Conservation (phyloP, 495 filamentous ascomycete species). For the Aspergillus incahuasiensis region DNA sequence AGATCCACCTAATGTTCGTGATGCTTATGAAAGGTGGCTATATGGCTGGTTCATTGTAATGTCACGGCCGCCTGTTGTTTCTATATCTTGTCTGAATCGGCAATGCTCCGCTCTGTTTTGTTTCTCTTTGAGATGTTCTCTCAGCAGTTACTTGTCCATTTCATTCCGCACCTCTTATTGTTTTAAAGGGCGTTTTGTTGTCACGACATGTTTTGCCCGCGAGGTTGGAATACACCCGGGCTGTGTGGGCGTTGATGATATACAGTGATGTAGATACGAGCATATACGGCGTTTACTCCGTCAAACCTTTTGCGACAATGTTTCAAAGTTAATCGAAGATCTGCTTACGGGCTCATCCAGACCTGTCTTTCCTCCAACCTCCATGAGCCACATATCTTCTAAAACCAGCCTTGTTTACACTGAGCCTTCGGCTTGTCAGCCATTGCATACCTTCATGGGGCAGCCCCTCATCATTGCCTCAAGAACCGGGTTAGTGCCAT, state of each 20-base stretch:
- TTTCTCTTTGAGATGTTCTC: conserved; percentile 30
- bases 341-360: conserved; percentile 12
- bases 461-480: no score
- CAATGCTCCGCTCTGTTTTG: conserved; percentile 10
- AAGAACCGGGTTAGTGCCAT: background rate
- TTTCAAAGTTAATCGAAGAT: conserved; percentile 16
- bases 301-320: conserved; percentile 14
- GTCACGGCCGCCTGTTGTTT: conserved; percentile 12
- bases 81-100: conserved; percentile 5
- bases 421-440: no score
- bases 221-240: conserved; percentile 18
- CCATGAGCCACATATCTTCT: background rate
- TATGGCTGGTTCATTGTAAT: conserved; percentile 25
- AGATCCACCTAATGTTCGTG: conserved; percentile 25
- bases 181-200: conserved; percentile 17
- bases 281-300: conserved; percentile 39
- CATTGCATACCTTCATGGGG: no score
- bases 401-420: background rate
- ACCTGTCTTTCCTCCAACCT: background rate
- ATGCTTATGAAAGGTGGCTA: conserved; percentile 30
- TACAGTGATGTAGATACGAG: conserved; percentile 46
- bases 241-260: conserved; percentile 35
- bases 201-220: conserved; percentile 22
- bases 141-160: conserved; percentile 18
- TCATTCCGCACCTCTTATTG: conserved; percentile 19